Base-by-base conservation (phyloP, 1,284 basidiomycete species). In the Papiliotrema laurentii region DNA sequence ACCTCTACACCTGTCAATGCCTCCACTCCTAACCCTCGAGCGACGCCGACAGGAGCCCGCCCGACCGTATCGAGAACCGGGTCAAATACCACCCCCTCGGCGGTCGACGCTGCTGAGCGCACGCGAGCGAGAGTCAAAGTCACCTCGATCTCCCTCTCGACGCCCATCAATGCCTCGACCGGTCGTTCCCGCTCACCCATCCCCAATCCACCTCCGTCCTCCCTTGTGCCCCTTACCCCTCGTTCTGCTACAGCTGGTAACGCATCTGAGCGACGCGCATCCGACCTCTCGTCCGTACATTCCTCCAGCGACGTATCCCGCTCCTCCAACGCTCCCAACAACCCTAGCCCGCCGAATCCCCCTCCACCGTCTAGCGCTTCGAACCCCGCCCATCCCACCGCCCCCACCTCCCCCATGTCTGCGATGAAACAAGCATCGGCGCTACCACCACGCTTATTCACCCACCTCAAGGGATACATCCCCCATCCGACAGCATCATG, bases 401-500 rank as follows among this genome's bases (percentile, higher is more conserved):
- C 31, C 41, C 10, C 9, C 16, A 21, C 35, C 10, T 26, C 24
- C 5, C 28, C 25, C 14, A 31, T 13, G 14, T 31, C 25, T 28
- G 26, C 38, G 38, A 39, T 26, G 19, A 36, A 34, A 18, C n/a
- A 39, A 33, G 21, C n/a, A 9, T 19, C 40, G 6, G 38, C 40
- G 14, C 33, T 38, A 13, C 47, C 42, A 13, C n/a, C 42, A 22
- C 38, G 34, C 24, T 27, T 40, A 6, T 24, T 16, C 19, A 36
- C 34, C 34, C 16, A n/a, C 11, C 13, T 6, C 7, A 36, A 50
- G 4, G 39, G 36, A n/a, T 46, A 54, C 33, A 27, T 33, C 24
- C 55, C 43, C 24, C 56, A 60, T 31, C 55, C 56, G 5, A 54
- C 47, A 1, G 54, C 56, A 9, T 60, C 60, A 4, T 51, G 49